These are phyloP conservation scores for Saccharomycopsis sp. DNA, from an alignment of 805 yeast species.

Conservation along the genomic window DNA sequence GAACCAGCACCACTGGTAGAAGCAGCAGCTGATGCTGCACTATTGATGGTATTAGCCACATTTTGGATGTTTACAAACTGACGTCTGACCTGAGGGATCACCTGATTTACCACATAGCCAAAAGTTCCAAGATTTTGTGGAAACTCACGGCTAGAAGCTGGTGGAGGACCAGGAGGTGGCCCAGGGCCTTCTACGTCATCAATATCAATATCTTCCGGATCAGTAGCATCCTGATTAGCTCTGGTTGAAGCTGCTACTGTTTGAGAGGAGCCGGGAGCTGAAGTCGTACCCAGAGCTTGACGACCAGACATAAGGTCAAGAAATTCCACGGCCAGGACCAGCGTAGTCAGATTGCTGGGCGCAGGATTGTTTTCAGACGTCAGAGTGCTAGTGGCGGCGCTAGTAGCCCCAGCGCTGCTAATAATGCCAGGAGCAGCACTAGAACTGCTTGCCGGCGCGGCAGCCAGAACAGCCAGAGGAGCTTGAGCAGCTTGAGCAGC, in stretches of 20 bases:
- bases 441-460: no score
- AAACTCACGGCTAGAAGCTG: neutral
- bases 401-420: neutral
- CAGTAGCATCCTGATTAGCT: conserved; percentile 1
- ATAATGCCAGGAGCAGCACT: conserved; percentile 1
- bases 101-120: neutral
- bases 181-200: neutral
- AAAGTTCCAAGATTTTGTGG: neutral
- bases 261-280: no score
- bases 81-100: neutral
- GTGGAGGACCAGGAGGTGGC: neutral
- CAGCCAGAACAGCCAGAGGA: neutral
- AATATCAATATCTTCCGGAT: conserved; percentile 1
- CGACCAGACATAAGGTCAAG: no score
- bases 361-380: no score
- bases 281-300: no score
- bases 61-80: neutral
- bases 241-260: no score
- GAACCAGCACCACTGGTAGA: neutral
- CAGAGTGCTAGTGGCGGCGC: no score
- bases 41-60: neutral
- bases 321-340: no score
- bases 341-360: no score
- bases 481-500: neutral
- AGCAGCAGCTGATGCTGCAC: neutral